Base-by-base conservation (phyloP, 352 stramenopile species). In the Globisporangium cystogenes region DNA sequence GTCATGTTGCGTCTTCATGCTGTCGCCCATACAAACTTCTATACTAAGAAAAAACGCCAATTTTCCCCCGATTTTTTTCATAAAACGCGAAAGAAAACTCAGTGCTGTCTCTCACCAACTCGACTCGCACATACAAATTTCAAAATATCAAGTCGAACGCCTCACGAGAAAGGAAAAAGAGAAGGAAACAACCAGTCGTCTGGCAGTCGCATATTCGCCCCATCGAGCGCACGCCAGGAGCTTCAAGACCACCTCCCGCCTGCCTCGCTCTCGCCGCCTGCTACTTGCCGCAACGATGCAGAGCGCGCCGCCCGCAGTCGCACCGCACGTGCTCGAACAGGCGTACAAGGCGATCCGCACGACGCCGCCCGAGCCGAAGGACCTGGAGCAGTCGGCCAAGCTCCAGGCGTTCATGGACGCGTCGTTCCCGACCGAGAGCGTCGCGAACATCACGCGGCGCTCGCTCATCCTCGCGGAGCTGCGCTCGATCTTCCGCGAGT, bases 271-370 rank as follows among this genome's bases (percentile, higher is more conserved):
- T n/a, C n/a, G n/a, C n/a, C n/a, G n/a, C n/a, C n/a, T n/a, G n/a
- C n/a, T n/a, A n/a, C n/a, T n/a, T n/a, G 23, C 27, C 44, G 7
- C 26, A 29, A 29, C 33, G 33, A 85, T 85, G 74, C 74, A 85
- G 66, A 90, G 74, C 74, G 55, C 67, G 57, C 71, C 75, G 51
- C 86, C 90, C 51, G 74, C 65, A 7, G 82, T 91, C 59, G 74
- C 78, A 51, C 63, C 79, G 26, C 75, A 88, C 53, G 73, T 89
- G 55, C 73, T 95, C 36, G 82, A 95, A 58, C 85, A 95, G 72
- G 85, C 85, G 31, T 95, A 95, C 71, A 92, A 92, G 70, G 78
- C 85, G 49, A 95, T 95, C 65, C 85, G 85, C 62, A 85, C 82
- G 56, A 91, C 85, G 53, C 78, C 80, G 21, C 85, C 85, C 4